These are phyloP conservation scores for Miscanthus lutarioriparius DNA, from an alignment of 176 grass and related monocot genomes.

Conservation along the genomic window DNA sequence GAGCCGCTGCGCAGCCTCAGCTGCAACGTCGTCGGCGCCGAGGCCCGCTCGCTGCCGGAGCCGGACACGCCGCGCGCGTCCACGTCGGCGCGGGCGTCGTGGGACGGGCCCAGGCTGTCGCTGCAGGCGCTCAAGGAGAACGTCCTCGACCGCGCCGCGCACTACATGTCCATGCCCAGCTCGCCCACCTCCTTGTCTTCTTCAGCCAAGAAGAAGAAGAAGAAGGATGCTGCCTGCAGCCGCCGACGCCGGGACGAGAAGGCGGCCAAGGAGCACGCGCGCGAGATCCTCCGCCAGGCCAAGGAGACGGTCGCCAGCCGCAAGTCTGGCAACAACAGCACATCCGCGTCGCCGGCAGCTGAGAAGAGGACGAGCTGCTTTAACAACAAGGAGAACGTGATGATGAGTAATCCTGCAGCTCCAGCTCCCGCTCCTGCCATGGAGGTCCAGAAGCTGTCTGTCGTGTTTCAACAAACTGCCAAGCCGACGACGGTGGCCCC, in stretches of 20 bases:
- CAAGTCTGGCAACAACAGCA: conserved; percentile 5
- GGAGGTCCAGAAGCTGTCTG: not conserved
- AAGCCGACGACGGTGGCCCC: not conserved
- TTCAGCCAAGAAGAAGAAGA: conserved; percentile 27
- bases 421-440: not conserved
- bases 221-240: not conserved
- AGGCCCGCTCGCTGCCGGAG: conserved; percentile 55
- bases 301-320: conserved; percentile 63
- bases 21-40: conserved; percentile 48
- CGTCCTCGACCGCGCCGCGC: conserved; percentile 34
- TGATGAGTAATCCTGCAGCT: too few species aligned
- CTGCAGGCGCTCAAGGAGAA: conserved; percentile 65
- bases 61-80: conserved; percentile 63
- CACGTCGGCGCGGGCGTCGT: conserved; percentile 38
- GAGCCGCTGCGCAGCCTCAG: conserved; percentile 67
- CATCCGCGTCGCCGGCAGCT: not conserved
- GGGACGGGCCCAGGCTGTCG: conserved; percentile 56
- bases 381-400: conserved; percentile 9
- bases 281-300: conserved; percentile 70
- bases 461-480: not conserved
- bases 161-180: conserved; percentile 58
- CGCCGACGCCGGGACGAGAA: conserved; percentile 12
- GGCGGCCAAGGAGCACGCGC: conserved; percentile 43
- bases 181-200: conserved; percentile 40
- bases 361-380: not conserved